Base-by-base conservation (phyloP, 2,329 filamentous ascomycete genomes). In the Metarhizium robertsii region DNA sequence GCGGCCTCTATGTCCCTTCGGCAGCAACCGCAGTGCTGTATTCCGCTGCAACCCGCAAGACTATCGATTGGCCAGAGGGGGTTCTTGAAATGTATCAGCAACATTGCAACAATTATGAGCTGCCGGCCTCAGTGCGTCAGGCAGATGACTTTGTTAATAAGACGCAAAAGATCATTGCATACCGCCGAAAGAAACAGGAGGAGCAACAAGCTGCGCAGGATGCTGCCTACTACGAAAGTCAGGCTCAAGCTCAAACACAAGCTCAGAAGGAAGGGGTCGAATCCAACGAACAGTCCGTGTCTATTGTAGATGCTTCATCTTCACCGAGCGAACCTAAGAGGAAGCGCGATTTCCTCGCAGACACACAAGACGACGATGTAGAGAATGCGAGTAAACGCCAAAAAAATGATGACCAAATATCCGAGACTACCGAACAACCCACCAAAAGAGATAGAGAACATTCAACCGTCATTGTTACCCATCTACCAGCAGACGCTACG, bases 51-150 rank as follows among this genome's bases (percentile, higher is more conserved):
- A 71, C 75, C 48, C 76, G 80, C 25, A 75, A 77, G 49, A 80
- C 79, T 2, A 71, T 94, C 18, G 88, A 94, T 66, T 88, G 85
- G 80, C 88, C 89, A 0, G 88, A 92, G 65, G 85, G 84, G 62
- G 75, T 92, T 36, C 74, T 92, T 61, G 85, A 90, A 54, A 78
- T 90, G 49, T 92, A 88, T 62, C 70, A 86, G 49, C 82, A 85
- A 57, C 88, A 92, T 67, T 96, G 92, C 67, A 91, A 95, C 68
- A 90, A 95, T 64, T 92, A 96, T 64, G 92, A 96, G 69, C 83
- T 85, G 54, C 85, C 89, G 1, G 79, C 87, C 30, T 85, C 85
- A 51, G 77, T 96, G 7, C 86, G 91, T 55, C 78, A 79, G 60
- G 90, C 88, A 5, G 77, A 89, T 16, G 84, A 95, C 59, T 82